These are phyloP conservation scores for Phytopythium mirpurense DNA, from an alignment of 352 stramenopile species.

Conservation along the genomic window DNA sequence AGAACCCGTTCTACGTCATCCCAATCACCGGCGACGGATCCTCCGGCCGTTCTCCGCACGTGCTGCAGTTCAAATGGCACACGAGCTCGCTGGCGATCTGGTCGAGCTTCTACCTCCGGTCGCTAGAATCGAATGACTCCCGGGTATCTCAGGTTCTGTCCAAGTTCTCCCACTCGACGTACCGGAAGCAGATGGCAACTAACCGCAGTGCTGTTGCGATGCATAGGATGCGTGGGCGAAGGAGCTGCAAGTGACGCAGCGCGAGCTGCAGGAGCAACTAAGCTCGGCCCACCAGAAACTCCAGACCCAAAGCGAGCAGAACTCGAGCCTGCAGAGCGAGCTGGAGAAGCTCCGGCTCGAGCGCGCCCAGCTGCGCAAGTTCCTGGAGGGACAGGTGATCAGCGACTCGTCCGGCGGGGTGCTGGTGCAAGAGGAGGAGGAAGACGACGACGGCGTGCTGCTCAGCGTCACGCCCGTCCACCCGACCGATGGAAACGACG, in stretches of 20 bases:
- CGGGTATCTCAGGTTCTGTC: constrained; percentile 64
- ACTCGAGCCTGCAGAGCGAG: constrained; percentile 65
- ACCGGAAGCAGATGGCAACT: background rate
- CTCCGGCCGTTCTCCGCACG: constrained; percentile 49
- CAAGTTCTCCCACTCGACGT: constrained; percentile 1
- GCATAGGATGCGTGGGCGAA: constrained; percentile 77
- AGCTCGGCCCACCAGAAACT: constrained; percentile 60
- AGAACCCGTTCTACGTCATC: constrained; percentile 78
- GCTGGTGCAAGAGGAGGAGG: constrained; percentile 70
- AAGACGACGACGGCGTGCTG: constrained; percentile 70
- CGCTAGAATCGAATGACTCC: constrained; percentile 77
- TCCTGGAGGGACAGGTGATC: constrained; percentile 75
- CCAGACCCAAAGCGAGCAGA: constrained; percentile 63
- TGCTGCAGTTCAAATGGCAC: constrained; percentile 87
- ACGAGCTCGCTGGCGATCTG: constrained; percentile 78
- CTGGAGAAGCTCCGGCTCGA: constrained; percentile 66
- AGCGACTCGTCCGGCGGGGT: constrained; percentile 53
- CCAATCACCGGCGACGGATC: constrained; percentile 28
- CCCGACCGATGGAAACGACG: constrained; percentile 16
- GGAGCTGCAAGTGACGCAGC: constrained; percentile 72
- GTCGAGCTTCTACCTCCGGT: constrained; percentile 80
- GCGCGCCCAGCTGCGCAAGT: constrained; percentile 40
- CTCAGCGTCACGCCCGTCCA: constrained; percentile 56
- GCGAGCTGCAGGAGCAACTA: constrained; percentile 69
- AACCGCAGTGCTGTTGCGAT: background rate